Percentiles rank a stretch among this genome's conserved stretches.
These are phyloP conservation scores for Mortierella sp. DNA, from an alignment of 371 early-diverging fungal genomes.

Conservation along the genomic window DNA sequence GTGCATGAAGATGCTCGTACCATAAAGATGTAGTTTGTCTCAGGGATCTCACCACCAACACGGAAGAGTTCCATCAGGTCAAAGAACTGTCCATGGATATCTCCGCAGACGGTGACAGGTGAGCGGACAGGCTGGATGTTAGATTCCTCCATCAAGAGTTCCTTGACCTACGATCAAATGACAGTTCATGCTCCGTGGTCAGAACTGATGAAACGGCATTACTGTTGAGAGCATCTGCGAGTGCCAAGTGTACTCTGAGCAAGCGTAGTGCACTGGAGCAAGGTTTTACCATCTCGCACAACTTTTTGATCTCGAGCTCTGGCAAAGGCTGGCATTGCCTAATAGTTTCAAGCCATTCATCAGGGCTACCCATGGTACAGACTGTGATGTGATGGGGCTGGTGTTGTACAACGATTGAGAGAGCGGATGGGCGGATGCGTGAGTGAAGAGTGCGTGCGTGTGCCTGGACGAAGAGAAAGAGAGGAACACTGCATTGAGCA, in stretches of 20 bases:
- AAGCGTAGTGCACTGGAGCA: no score
- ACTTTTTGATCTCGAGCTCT: constrained; percentile 93
- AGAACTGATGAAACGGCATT: no score
- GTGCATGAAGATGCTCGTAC: constrained; percentile 35
- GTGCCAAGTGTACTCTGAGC: background rate
- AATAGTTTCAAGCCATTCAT: constrained; percentile 92
- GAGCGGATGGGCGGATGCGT: no score
- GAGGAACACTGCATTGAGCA: no score
- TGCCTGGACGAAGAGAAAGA: no score
- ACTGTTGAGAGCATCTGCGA: background rate
- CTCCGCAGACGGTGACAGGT: constrained; percentile 98
- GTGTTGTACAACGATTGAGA: no score
- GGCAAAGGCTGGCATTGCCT: constrained; percentile 91
- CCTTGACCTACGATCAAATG: constrained; percentile 77
- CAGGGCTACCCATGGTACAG: constrained; percentile 79
- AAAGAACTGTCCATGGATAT: constrained; percentile 99
- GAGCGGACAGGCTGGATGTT: constrained; percentile 95
- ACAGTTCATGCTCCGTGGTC: constrained; percentile 1
- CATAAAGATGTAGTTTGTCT: constrained; percentile 99
- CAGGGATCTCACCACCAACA: constrained; percentile 97
- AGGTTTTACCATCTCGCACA: constrained; percentile 91
- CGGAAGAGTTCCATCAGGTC: constrained; percentile 98
- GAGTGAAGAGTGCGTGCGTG: no score
- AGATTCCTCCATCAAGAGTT: constrained; percentile 92
- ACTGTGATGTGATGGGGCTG: no score